Evolutionary conservation across 2,329 filamentous ascomycete species (phyloP), one percentile per base, ranked within the genome.

Genomic region (Fusarium sp.): DNA sequence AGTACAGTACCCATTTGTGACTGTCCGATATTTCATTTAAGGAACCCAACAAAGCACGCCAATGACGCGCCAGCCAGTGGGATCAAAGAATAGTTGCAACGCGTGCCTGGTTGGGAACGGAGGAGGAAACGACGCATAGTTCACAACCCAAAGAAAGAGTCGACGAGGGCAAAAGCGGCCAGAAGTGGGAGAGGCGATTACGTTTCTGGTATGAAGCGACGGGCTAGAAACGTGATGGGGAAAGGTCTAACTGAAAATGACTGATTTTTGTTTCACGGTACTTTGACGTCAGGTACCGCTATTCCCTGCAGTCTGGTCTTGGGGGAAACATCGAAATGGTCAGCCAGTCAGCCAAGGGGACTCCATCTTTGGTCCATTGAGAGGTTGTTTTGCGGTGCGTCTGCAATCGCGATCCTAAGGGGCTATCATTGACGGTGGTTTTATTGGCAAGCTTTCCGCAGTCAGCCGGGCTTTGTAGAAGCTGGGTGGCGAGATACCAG

Each of bases 161-260:
- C 52, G 45, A 68, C 63, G 62, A 72, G 68, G 51, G 72, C 70
- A 62, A 72, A 71, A 72, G 63, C 63, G 72, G 72, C 72, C 70
- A 73, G 68, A 66, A 65, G 72, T 71, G 70, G 61, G 57, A 64
- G 68, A 63, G 72, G 69, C 72, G 63, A 61, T 63, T 73, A 74
- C 72, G 72, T 66, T 74, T 74, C 72, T 67, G 72, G 72, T 63
- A 73, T 74, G 54, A 61, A 70, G 70, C 55, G 58, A 53, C 58
- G 51, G 41, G 68, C 72, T 74, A 64, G 60, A 69, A 66, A 71
- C 69, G 56, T 74, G 65, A 70, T 58, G 67, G 68, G 70, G 56
- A 67, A 53, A 68, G 51, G 47, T 57, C 68, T 65, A 70, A 66
- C 61, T 66, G 48, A n/a, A 69, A 69, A 55, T 62, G 52, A 68